Base-by-base conservation (phyloP, 805 yeast species). In the Saccharomyces cerevisiae region DNA sequence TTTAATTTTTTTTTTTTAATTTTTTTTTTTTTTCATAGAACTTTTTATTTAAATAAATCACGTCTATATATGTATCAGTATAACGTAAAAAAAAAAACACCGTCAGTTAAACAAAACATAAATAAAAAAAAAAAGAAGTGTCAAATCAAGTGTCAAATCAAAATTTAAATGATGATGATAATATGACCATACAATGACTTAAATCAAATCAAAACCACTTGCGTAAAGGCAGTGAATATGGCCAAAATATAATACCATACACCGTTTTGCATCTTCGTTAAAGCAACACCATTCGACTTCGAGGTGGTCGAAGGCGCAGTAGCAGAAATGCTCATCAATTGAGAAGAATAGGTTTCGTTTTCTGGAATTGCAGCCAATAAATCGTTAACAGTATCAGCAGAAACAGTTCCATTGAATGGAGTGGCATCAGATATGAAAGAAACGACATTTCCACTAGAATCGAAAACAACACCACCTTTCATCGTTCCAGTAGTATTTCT, bases 381-480 rank as follows among this genome's bases (percentile, higher is more conserved):
- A 1, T 61, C 49, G 51, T 69, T 63, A 10, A 85, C 62, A 52
- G 74, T 75, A n/a, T 73, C 57, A 22, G 76, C 80, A 13, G 68
- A 53, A 29, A 85, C 63, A n/a, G 76, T 62, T 1, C 64, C 60
- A 60, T 76, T 81, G 57, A 84, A 76, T 1, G 74, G 51, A 31
- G 87, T 79, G 30, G 70, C 66, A 63, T 83, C 78, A 36, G 84
- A 77, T 57, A 84, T 57, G 69, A 84, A 86, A 4, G 83, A 82
- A n/a, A 80, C 70, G 17, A 81, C 84, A 47, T 73, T 74, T 47
- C 89, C 89, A 58, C 76, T 75, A 52, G 79, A 69, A 55, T 80
- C 87, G 61, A 86, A 84, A 6, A 81, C 77, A 49, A 84, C 89
- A 67, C 91, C 92, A 55, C 92, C 92, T 53, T 59, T 72, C 88